Conservation (phyloP, 208 protist species). For the Leishmania major region DNA sequence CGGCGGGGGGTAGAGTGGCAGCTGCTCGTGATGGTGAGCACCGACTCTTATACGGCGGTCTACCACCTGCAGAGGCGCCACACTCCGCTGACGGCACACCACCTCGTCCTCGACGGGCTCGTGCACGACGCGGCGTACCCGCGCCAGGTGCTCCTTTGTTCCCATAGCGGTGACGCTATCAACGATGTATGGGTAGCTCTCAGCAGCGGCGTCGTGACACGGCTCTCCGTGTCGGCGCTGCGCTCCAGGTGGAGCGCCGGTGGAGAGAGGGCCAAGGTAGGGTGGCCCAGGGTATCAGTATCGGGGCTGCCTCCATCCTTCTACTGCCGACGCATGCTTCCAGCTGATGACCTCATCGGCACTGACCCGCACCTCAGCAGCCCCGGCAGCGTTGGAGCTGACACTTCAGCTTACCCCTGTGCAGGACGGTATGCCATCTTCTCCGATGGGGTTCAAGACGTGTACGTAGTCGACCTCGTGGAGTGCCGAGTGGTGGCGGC, state of each 20-base stretch:
- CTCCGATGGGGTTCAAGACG: slow-evolving; percentile 54
- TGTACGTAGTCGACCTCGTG: slow-evolving; percentile 67
- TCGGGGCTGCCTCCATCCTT: slow-evolving; percentile 22
- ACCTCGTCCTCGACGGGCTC: slow-evolving; percentile 28
- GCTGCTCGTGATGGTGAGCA: slow-evolving; percentile 21
- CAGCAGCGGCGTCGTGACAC: slow-evolving; percentile 18
- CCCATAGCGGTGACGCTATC: slow-evolving; percentile 25
- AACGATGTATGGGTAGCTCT: slow-evolving; percentile 30
- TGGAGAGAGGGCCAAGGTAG: slow-evolving; percentile 2
- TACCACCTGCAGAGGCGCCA: slow-evolving; percentile 24
- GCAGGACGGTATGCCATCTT: slow-evolving; percentile 63
- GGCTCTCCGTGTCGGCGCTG: slow-evolving; percentile 19
- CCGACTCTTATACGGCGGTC: slow-evolving; percentile 17
- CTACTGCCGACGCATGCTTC: slow-evolving; percentile 21
- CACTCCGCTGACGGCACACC: slow-evolving; percentile 8
- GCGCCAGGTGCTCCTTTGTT: slow-evolving; percentile 31
- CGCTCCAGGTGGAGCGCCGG: background rate
- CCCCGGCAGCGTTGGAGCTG: background rate
- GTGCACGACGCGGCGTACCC: slow-evolving; percentile 21
- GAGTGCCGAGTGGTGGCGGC: slow-evolving; percentile 44
- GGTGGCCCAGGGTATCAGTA: slow-evolving; percentile 19
- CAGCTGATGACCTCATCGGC: slow-evolving; percentile 27
- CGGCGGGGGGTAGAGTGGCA: slow-evolving; percentile 18
- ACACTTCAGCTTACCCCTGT: slow-evolving; percentile 19
- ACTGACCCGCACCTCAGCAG: background rate